Base-by-base conservation (phyloP, 2,329 filamentous ascomycete genomes). In the Dactylellina leptospora region DNA sequence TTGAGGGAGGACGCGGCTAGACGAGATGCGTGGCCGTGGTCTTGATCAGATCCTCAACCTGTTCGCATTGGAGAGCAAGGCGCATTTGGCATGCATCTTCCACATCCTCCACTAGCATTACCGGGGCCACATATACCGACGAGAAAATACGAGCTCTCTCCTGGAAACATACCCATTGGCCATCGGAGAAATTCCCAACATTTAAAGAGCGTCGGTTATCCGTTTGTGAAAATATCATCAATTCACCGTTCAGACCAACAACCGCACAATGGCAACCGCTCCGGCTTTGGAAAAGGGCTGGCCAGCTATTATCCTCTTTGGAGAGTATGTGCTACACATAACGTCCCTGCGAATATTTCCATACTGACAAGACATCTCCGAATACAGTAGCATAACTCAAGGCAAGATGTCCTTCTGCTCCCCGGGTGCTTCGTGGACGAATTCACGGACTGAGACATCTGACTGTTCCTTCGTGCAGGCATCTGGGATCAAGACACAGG, bases 341-440 rank as follows among this genome's bases (percentile, higher is more conserved):
- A n/a, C n/a, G n/a, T n/a, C n/a, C n/a, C n/a, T n/a, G n/a, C n/a
- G n/a, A n/a, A n/a, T n/a, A n/a, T n/a, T n/a, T n/a, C n/a, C n/a
- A n/a, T 23, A 51, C 66, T 71, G 59, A 63, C 66, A 40, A 18
- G 2, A 22, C 9, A 40, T 53, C 28, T 56, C 25, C 5, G 25
- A 38, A 30, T 69, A 64, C 22, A 72, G 68, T 36, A 72, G 68
- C 68, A 72, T 72, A 53, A 72, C 68, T 9, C 42, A 72, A 72
- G 51, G 68, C 40, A 53, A 54, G 58, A 25, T 3, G 36, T 38
- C 40, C 2, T 18, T 45, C 2, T 23, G 40, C 16, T 45, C 18
- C 22, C 13, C 30, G 6, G 6, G 20, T 4, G 36, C 40, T 22
- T 45, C 16, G 16, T 18, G 10, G 9, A 45, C 4, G 16, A 45